Evolutionary conservation across 768 basidiomycete genomes (phyloP), one percentile per base, ranked within the genome.

Genomic region (Sporobolomyces roseus): DNA sequence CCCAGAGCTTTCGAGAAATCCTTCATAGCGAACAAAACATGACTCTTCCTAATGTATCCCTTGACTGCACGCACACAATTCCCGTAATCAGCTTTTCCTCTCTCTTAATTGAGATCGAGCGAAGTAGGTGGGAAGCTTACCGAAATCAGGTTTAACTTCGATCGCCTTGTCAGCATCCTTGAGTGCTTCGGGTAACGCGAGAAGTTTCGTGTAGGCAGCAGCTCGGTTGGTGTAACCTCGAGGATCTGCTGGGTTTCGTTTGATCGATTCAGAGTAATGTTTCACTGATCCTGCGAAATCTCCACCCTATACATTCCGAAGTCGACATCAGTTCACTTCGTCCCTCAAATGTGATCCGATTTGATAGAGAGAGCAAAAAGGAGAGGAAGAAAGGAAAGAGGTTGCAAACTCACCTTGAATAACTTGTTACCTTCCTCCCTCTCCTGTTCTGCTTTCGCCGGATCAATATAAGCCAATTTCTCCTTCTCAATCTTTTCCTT

Each of bases 221-320:
- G 96, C 92, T 55, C 96, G 88, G 81, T 99, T 99, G 79, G 94
- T 98, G 82, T 97, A 99, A 13, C 90, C 93, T 72, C 88, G 84
- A 19, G 94, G 85, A 77, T 99, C 96, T 43, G 80, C 78, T 48
- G 96, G 94, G 75, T 91, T 87, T 56, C 96, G 88, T 81, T 97
- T 97, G 83, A 98, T 96, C 70, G 91, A 89, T 80, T 99, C 96
- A 43, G 89, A 84, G 81, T 99, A 99, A 45, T 84, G 82, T 81
- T 90, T 92, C 74, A 99, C 93, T 1, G 94, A 89, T 16, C 84
- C 86, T 16, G 86, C 93, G 79, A 93, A 99, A 79, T 94, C 87
- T 25, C 92, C 94, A 3, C 80, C 78, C 79, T 29, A 19, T 35
- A 3, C 13, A 19, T 8, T 32, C 13, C 36, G n/a, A n/a, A n/a